Conservation (phyloP, 257 asterid genomes). For the Handroanthus guayacan region DNA sequence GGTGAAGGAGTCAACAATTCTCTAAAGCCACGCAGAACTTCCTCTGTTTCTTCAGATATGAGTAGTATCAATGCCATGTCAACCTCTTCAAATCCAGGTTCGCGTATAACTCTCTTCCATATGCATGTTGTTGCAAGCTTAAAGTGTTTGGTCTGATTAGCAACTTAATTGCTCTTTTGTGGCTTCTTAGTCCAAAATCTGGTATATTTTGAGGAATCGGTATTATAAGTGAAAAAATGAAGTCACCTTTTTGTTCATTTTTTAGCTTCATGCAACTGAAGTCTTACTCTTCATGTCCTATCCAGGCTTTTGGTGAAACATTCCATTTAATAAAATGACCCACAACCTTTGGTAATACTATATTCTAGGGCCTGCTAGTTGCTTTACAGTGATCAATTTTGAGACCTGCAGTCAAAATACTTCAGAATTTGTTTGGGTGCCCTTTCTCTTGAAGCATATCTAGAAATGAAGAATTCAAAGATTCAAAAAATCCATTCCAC, state of each 20-base stretch:
- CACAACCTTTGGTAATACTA: background rate
- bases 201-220: background rate
- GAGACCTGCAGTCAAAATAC: no score
- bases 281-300: background rate
- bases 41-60: slow-evolving; percentile 86
- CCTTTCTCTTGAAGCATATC: no score
- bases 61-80: slow-evolving; percentile 72
- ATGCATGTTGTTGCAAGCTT: slow-evolving; percentile 9
- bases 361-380: background rate
- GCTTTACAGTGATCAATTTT: no score
- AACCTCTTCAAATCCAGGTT: slow-evolving; percentile 75
- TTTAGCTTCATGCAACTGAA: background rate
- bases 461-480: no score
- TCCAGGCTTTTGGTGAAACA: background rate
- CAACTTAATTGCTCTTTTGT: background rate
- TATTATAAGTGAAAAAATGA: background rate
- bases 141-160: background rate
- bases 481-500: no score
- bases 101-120: slow-evolving; percentile 14
- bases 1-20: slow-evolving; percentile 59
- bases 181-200: background rate
- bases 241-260: background rate
- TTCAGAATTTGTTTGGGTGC: no score
- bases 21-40: slow-evolving; percentile 69
- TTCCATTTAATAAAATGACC: background rate